phyloP scores from a whole-genome alignment of 2,329 filamentous ascomycete species.

The Xylariaceae sp. region DNA sequence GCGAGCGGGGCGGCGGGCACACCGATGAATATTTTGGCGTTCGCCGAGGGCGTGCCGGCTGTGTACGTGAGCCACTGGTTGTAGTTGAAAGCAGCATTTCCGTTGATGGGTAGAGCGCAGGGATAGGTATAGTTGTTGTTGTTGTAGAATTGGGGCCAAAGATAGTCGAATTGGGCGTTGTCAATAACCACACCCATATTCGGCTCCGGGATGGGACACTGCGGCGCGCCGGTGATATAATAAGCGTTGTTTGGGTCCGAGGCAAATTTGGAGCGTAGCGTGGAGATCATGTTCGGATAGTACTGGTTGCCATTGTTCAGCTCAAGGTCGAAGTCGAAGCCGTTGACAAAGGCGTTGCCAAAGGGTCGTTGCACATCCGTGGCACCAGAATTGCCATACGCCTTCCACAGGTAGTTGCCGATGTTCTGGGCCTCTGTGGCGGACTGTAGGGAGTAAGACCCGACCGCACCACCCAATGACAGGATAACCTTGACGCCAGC shows the following conservation, averaged over 20 bases:
- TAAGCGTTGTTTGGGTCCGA: constrained; percentile 44
- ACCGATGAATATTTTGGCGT: constrained; percentile 48
- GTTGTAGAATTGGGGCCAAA: constrained; percentile 57
- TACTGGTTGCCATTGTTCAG: constrained; percentile 44
- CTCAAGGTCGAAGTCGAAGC: constrained; percentile 42
- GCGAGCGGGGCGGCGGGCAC: constrained; percentile 46
- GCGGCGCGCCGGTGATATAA: constrained; percentile 55
- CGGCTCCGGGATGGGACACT: constrained; percentile 52
- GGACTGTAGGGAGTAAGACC: constrained; percentile 43
- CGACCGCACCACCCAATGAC: constrained; percentile 50
- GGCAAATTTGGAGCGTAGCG: constrained; percentile 43
- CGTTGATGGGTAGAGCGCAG: constrained; percentile 44
- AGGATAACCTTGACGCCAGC: constrained; percentile 51
- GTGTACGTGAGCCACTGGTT: constrained; percentile 44
- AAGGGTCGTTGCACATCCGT: constrained; percentile 49
- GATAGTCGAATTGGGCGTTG: constrained; percentile 47
- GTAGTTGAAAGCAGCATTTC: constrained; percentile 45
- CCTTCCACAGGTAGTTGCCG: constrained; percentile 51
- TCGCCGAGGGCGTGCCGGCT: constrained; percentile 38
- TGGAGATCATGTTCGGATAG: constrained; percentile 42
- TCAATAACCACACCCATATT: constrained; percentile 48
- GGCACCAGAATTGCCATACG: constrained; percentile 48
- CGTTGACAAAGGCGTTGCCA: constrained; percentile 49
- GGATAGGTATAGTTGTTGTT: constrained; percentile 44
- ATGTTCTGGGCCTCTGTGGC: constrained; percentile 48